These are phyloP conservation scores for Fusarium sp. DNA, from an alignment of 2,329 filamentous ascomycete genomes.

Conservation along the genomic window DNA sequence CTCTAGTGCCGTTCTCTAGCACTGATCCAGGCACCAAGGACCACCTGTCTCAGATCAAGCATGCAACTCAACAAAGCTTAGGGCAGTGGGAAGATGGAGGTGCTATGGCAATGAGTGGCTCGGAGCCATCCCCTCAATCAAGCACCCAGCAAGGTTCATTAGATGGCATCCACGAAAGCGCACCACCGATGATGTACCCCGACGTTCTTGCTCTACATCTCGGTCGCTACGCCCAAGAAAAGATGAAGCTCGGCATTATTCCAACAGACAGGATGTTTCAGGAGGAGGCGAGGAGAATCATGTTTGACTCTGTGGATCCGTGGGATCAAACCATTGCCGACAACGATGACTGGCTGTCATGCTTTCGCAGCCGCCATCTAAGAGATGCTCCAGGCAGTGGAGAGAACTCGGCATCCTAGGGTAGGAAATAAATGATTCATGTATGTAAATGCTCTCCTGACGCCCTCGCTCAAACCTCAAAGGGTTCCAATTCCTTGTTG, in stretches of 20 bases:
- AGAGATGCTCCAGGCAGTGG: neutral
- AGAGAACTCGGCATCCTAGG: neutral
- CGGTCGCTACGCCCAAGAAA: constrained; percentile 37
- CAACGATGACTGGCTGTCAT: constrained; percentile 43
- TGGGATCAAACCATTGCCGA: constrained; percentile 47
- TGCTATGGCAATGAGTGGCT: neutral
- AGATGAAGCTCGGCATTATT: constrained; percentile 36
- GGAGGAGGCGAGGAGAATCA: constrained; percentile 40
- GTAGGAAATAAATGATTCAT: neutral
- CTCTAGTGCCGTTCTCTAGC: constrained; percentile 44
- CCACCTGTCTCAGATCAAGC: constrained; percentile 35
- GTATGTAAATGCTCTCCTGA: neutral
- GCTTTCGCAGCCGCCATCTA: constrained; percentile 34
- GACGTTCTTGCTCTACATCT: constrained; percentile 34
- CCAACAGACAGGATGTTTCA: constrained; percentile 46
- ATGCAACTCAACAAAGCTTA: neutral
- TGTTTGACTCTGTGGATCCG: constrained; percentile 39
- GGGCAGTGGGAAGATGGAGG: neutral
- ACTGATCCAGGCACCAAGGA: constrained; percentile 38
- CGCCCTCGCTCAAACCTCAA: neutral
- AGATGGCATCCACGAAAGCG: neutral
- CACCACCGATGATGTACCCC: constrained; percentile 17
- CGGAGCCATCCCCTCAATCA: neutral
- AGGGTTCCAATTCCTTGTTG: neutral
- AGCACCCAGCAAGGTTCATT: neutral